Percentiles rank a stretch among this genome's conserved stretches.
These are phyloP conservation scores for Lepiota venenata DNA, from an alignment of 768 basidiomycete species.

Conservation along the genomic window DNA sequence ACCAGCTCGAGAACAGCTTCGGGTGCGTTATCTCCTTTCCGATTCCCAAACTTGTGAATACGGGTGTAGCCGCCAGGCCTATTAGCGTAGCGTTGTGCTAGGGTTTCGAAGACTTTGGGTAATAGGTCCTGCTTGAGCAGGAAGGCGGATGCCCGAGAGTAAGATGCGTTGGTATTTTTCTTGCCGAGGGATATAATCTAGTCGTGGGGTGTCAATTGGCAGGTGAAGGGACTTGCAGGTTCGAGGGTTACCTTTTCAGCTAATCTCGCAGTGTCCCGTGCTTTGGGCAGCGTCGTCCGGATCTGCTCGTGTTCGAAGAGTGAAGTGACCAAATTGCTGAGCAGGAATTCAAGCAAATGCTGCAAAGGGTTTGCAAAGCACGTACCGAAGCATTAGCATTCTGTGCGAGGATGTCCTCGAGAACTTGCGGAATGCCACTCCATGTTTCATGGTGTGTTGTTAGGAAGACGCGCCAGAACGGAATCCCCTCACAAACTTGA, in stretches of 20 bases:
- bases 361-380: not conserved
- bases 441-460: slow-evolving; percentile 76
- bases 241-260: slow-evolving; percentile 75
- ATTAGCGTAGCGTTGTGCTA: slow-evolving; percentile 74
- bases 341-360: slow-evolving; percentile 12
- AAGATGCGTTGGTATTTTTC: slow-evolving; percentile 68
- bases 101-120: slow-evolving; percentile 79
- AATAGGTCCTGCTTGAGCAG: slow-evolving; percentile 68
- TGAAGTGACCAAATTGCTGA: slow-evolving; percentile 90
- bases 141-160: slow-evolving; percentile 72
- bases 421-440: slow-evolving; percentile 87
- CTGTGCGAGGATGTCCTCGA: slow-evolving; percentile 90
- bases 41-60: slow-evolving; percentile 87
- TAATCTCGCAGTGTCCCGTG: slow-evolving; percentile 84
- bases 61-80: slow-evolving; percentile 95
- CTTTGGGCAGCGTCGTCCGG: slow-evolving; percentile 93
- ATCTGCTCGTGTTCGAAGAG: slow-evolving; percentile 94
- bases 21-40: slow-evolving; percentile 91
- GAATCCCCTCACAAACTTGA: slow-evolving; percentile 1
- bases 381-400: slow-evolving; percentile 88
- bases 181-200: slow-evolving; percentile 94
- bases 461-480: not conserved
- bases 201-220: not conserved
- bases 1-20: slow-evolving; percentile 92
- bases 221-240: not conserved